phyloP scores from a whole-genome alignment of 2,329 filamentous ascomycete species.

The Beauveria bassiana region DNA sequence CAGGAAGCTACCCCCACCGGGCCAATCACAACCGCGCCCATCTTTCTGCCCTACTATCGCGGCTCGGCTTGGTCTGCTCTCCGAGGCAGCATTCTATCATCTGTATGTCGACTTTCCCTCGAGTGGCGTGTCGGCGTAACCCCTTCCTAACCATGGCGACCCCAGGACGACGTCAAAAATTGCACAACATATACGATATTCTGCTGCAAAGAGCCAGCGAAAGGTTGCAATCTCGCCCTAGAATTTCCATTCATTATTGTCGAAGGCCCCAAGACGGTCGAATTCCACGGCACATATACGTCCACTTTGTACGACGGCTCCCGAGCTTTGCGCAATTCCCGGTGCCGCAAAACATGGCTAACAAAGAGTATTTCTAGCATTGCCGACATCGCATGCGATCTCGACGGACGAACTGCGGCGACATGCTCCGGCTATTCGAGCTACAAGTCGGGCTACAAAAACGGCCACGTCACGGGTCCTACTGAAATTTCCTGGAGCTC shows the following conservation, averaged over 20 bases:
- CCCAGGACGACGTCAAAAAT: conserved; percentile 26
- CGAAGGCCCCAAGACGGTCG: conserved; percentile 36
- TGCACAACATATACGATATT: conserved; percentile 43
- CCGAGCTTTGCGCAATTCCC: not conserved
- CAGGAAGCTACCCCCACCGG: conserved; percentile 14
- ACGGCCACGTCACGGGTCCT: conserved; percentile 32
- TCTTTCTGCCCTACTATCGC: conserved; percentile 37
- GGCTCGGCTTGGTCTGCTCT: conserved; percentile 35
- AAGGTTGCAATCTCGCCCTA: conserved; percentile 35
- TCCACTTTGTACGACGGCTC: conserved; percentile 33
- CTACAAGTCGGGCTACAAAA: conserved; percentile 29
- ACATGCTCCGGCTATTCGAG: conserved; percentile 43
- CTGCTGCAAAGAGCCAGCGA: conserved; percentile 34
- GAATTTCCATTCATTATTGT: conserved; percentile 40
- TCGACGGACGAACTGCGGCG: conserved; percentile 35
- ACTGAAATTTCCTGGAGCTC: conserved; percentile 38
- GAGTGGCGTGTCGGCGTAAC: not conserved
- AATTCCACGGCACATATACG: conserved; percentile 35
- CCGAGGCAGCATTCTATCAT: conserved; percentile 38
- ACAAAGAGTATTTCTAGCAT: conserved; percentile 25
- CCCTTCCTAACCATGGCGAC: not conserved
- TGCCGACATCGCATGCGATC: conserved; percentile 34
- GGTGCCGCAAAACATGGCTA: not conserved
- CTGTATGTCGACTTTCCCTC: conserved; percentile 23
- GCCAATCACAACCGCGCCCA: conserved; percentile 33